These are phyloP conservation scores for Lipomyces orientalis DNA, from an alignment of 805 yeast genomes.

Conservation along the genomic window DNA sequence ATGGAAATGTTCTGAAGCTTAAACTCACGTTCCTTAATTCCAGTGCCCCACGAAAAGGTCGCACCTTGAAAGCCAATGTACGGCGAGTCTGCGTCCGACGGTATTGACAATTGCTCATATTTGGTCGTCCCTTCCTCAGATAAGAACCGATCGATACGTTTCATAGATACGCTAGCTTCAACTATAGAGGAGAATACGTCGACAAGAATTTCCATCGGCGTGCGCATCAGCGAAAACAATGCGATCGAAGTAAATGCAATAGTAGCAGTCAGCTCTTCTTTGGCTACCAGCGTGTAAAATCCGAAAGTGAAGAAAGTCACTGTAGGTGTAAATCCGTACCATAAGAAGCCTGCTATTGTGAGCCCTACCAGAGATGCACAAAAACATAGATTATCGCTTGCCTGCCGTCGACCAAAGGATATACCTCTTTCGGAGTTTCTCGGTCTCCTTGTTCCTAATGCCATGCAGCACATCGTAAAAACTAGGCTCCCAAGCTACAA, in stretches of 20 bases:
- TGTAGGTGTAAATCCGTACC: conserved; percentile 72
- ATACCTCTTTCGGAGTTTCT: conserved; percentile 60
- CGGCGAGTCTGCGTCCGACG: conserved; percentile 61
- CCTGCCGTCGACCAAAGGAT: conserved; percentile 63
- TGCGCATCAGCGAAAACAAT: conserved; percentile 73
- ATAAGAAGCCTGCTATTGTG: conserved; percentile 52
- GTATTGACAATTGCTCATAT: conserved; percentile 68
- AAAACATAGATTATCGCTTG: not conserved
- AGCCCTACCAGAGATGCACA: not conserved
- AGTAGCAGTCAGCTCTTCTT: conserved; percentile 74
- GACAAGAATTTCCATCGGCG: conserved; percentile 80
- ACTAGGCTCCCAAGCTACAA: conserved; percentile 82
- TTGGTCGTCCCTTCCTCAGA: conserved; percentile 78
- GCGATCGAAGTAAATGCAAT: conserved; percentile 87
- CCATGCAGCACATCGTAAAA: conserved; percentile 71
- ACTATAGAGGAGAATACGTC: conserved; percentile 80
- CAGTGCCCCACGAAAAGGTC: conserved; percentile 68
- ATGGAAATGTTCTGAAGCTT: conserved; percentile 70
- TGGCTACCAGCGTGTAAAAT: conserved; percentile 70
- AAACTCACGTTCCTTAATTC: conserved; percentile 59
- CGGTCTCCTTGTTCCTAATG: conserved; percentile 75
- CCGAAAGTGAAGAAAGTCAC: conserved; percentile 78
- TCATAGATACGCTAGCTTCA: conserved; percentile 84
- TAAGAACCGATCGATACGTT: conserved; percentile 76
- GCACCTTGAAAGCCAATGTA: conserved; percentile 74